Conservation (phyloP, 2,329 filamentous ascomycete species). For the Sporothrix mexicana region DNA sequence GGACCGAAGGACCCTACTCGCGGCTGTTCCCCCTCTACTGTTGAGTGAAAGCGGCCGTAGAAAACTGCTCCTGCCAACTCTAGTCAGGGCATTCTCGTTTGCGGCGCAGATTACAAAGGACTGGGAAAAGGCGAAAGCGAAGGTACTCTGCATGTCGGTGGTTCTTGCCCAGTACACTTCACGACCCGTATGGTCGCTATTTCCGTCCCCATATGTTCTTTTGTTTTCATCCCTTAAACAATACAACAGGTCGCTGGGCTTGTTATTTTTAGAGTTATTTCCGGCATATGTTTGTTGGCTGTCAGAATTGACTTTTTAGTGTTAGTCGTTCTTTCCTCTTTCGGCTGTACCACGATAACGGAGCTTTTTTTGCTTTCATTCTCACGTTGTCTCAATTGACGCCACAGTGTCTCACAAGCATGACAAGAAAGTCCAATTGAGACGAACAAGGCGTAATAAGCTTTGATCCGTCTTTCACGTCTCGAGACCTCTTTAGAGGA, state of each 20-base stretch:
- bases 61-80: not conserved
- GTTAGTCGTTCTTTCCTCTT: constrained; percentile 23
- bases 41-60: not conserved
- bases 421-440: not conserved
- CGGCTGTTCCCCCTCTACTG: not conserved
- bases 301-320: not conserved
- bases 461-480: not conserved
- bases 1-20: not conserved
- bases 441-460: not conserved
- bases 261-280: constrained; percentile 17
- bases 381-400: not conserved
- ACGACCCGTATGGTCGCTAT: not conserved
- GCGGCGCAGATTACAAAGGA: not conserved
- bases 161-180: not conserved
- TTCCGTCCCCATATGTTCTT: not conserved
- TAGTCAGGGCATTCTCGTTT: constrained; percentile 14
- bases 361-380: constrained; percentile 7
- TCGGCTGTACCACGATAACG: constrained; percentile 14
- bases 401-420: constrained; percentile 3
- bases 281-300: not conserved
- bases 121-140: not conserved
- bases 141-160: not conserved
- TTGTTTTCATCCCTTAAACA: not conserved
- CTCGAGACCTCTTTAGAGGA: not conserved
- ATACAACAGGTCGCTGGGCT: not conserved